phyloP scores from a whole-genome alignment of 2,329 filamentous ascomycete genomes.

The Xylaria sp. region DNA sequence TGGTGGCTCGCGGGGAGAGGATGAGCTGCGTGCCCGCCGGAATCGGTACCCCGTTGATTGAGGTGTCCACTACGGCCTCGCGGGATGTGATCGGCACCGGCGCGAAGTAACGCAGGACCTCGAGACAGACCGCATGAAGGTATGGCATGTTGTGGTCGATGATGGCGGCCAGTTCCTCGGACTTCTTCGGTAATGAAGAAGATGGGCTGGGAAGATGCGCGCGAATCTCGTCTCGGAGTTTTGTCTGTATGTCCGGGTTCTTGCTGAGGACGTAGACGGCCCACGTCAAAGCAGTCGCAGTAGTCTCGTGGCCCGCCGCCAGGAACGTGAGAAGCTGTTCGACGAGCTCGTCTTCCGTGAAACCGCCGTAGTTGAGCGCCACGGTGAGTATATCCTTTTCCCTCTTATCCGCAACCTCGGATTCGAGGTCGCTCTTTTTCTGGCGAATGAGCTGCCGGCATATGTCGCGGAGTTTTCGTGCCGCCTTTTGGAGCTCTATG shows the following conservation, averaged over 20 bases:
- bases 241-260: slow-evolving; percentile 35
- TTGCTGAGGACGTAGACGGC: slow-evolving; percentile 33
- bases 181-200: neutral
- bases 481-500: slow-evolving; percentile 26
- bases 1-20: slow-evolving; percentile 34
- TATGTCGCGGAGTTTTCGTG: slow-evolving; percentile 29
- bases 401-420: slow-evolving; percentile 31
- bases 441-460: slow-evolving; percentile 36
- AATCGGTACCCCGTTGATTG: slow-evolving; percentile 30
- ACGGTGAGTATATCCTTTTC: slow-evolving; percentile 40
- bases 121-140: slow-evolving; percentile 36
- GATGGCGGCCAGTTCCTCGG: slow-evolving; percentile 24
- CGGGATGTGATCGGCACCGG: slow-evolving; percentile 37
- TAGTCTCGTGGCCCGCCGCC: slow-evolving; percentile 37
- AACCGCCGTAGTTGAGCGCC: slow-evolving; percentile 37
- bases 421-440: slow-evolving; percentile 38
- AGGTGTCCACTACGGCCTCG: slow-evolving; percentile 35
- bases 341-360: slow-evolving; percentile 39
- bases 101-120: slow-evolving; percentile 37
- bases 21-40: slow-evolving; percentile 36
- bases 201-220: slow-evolving; percentile 31
- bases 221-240: slow-evolving; percentile 38
- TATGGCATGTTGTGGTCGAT: slow-evolving; percentile 38
- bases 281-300: slow-evolving; percentile 36
- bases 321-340: slow-evolving; percentile 40